Base-by-base conservation (phyloP, 1,139 yeast species). In the Blastobotrys aristatus region DNA sequence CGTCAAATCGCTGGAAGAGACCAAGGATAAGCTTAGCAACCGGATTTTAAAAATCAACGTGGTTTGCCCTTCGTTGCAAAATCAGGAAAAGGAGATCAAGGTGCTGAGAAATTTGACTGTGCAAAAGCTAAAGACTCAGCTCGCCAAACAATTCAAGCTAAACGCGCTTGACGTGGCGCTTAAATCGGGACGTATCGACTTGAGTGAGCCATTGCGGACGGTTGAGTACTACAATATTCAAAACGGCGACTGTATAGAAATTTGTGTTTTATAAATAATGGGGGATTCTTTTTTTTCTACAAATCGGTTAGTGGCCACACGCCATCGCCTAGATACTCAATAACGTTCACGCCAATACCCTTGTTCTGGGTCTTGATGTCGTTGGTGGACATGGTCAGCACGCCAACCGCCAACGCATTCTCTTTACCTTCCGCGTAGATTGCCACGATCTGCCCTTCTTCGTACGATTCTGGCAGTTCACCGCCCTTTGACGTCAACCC, bases 401-500 rank as follows among this genome's bases (percentile, higher is more conserved):
- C 81, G 17, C 97, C 98, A 48, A 92, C 74, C 3, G 97, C 97
- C 67, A 92, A 71, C 0, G 97, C 96, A 60, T 78, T 74, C 57
- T 88, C 95, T 62, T 90, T 90, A 49, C 96, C 96, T 68, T 90
- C 97, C 38, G 97, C 97, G 62, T 83, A 84, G 33, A 90, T 78
- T 7, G 87, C 76, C 31, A 90, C 96, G 35, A 87, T 76, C 20
- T 81, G 74, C 49, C 78, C 95, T 58, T 78, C 73, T 45, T 80
- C 60, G 75, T 57, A 68, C 29, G 79, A 75, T 26, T 83, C 92
- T 13, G 97, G 97, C 53, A 90, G 72, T 50, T 72, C 68, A 26
- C 96, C 97, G 39, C 97, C 97, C 8, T 86, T 76, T 17, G 96
- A 86, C 0, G 97, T 90, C 55, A 90, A 74, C 22, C 98, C 98